Evolutionary conservation across 1,139 yeast species (phyloP).

Genomic region (Blastobotrys petasosporus): DNA sequence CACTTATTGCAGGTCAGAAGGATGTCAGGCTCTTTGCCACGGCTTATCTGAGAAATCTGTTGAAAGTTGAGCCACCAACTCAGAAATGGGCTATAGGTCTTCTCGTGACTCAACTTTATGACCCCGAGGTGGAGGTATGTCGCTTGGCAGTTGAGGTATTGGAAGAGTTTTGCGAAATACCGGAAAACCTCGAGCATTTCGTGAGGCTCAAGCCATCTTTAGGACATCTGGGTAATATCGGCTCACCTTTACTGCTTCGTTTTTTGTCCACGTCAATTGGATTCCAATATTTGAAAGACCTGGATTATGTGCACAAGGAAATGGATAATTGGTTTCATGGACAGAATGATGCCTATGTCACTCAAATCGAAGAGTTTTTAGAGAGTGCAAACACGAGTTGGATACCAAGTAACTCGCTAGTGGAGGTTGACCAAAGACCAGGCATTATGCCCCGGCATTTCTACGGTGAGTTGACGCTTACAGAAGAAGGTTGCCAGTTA

Average conservation of each 20-base stretch:
- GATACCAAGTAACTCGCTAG: conserved; percentile 10
- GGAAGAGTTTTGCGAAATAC: conserved; percentile 42
- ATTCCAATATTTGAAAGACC: conserved; percentile 45
- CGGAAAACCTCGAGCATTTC: conserved; percentile 41
- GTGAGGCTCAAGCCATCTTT: conserved; percentile 43
- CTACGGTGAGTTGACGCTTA: conserved; percentile 71
- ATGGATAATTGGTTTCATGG: conserved; percentile 57
- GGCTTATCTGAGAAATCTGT: conserved; percentile 43
- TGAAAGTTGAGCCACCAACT: conserved; percentile 27
- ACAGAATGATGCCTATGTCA: conserved; percentile 48
- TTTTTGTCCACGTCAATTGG: conserved; percentile 54
- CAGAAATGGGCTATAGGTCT: conserved; percentile 42
- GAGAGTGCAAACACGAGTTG: conserved; percentile 27
- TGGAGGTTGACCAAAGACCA: conserved; percentile 8
- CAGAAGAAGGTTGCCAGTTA: conserved; percentile 68
- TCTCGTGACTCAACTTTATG: conserved; percentile 66
- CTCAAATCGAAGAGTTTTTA: conserved; percentile 43
- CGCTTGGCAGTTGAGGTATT: conserved; percentile 50
- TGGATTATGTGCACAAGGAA: conserved; percentile 51
- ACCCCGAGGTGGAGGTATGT: conserved; percentile 53
- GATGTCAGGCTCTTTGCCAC: conserved; percentile 55
- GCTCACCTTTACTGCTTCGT: conserved; percentile 46
- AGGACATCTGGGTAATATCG: conserved; percentile 41
- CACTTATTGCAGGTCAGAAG: conserved; percentile 51
- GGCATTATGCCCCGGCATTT: conserved; percentile 55